Conservation (phyloP, 768 basidiomycete genomes). For the Leccinum subgranulosum region DNA sequence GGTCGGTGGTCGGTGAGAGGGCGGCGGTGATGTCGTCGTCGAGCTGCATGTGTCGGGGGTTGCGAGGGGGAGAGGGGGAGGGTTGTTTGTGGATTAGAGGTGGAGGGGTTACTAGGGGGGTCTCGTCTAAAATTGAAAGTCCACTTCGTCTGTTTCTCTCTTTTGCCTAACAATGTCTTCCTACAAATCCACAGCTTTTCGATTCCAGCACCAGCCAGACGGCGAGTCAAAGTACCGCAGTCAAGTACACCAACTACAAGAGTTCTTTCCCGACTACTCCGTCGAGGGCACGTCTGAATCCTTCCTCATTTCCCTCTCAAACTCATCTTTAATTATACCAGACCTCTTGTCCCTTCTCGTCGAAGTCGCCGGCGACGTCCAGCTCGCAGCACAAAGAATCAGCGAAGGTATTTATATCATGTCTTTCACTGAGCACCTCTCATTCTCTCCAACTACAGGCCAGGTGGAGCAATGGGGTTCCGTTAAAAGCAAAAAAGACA, state of each 20-base stretch:
- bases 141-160: neutral
- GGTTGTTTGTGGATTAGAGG: neutral
- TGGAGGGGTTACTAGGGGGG: slow-evolving; percentile 20
- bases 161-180: slow-evolving; percentile 25
- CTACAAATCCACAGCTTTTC: slow-evolving; percentile 31
- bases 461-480: slow-evolving; percentile 78
- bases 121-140: slow-evolving; percentile 27
- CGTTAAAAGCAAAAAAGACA: slow-evolving; percentile 85
- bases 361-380: slow-evolving; percentile 67
- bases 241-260: slow-evolving; percentile 62
- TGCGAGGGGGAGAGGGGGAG: slow-evolving; percentile 11
- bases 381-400: slow-evolving; percentile 70
- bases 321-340: slow-evolving; percentile 17
- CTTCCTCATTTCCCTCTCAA: neutral
- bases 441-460: slow-evolving; percentile 42
- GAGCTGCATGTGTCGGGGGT: slow-evolving; percentile 21
- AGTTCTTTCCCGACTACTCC: slow-evolving; percentile 68
- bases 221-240: slow-evolving; percentile 44
- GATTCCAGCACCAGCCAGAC: slow-evolving; percentile 18
- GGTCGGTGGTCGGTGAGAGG: slow-evolving; percentile 31
- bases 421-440: neutral
- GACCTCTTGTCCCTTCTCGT: slow-evolving; percentile 68
- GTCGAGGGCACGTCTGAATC: slow-evolving; percentile 51
- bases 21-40: slow-evolving; percentile 30
- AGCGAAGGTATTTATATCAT: slow-evolving; percentile 53